Base-by-base conservation (phyloP, 2,329 filamentous ascomycete species). In the Pyricularia grisea region DNA sequence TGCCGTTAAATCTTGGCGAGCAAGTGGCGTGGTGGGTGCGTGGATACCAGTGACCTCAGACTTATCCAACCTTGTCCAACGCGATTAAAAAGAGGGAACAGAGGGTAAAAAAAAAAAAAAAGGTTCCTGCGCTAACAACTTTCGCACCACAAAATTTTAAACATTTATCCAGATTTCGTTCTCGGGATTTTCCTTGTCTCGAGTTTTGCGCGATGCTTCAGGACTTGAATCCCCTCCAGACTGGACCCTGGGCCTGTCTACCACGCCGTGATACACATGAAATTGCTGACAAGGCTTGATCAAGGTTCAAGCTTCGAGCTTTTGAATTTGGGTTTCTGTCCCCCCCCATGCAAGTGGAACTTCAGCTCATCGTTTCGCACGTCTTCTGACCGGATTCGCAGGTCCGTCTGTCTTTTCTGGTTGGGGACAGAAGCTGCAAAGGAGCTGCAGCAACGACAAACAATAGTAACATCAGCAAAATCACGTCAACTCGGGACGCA, bases 51-150 rank as follows among this genome's bases (percentile, higher is more conserved):
- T 61, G 58, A 61, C 58, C 58, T 61, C 58, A 61, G 58, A 61
- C 58, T 28, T 25, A 10, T 12, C n/a, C 58, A n/a, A 60, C 10
- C 55, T n/a, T 60, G 20, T 60, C 55, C 55, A 61, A 27, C 58
- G 58, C 58, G 63, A n/a, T 2, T 27, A 27, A 65, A 31, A 25
- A 65, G 63, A 36, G 10, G 31, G 31, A 65, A 65, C 20, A 33
- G 17, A 64, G 17, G 58, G 55, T n/a, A n/a, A 67, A 33, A 67
- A 67, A 33, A 61, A 58, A 67, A 67, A 50, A 31, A 20, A 28
- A 17, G 2, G 31, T 42, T 67, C 23, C 27, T 20, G 23, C 23
- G 25, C 65, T 42, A 67, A 23, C 36, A 25, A 23, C 36, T 67
- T 25, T 7, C 25, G 33, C 36, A 67, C 42, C 23, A 50, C 58